phyloP scores from a whole-genome alignment of 495 filamentous ascomycete genomes.

The Terfezia boudieri region DNA sequence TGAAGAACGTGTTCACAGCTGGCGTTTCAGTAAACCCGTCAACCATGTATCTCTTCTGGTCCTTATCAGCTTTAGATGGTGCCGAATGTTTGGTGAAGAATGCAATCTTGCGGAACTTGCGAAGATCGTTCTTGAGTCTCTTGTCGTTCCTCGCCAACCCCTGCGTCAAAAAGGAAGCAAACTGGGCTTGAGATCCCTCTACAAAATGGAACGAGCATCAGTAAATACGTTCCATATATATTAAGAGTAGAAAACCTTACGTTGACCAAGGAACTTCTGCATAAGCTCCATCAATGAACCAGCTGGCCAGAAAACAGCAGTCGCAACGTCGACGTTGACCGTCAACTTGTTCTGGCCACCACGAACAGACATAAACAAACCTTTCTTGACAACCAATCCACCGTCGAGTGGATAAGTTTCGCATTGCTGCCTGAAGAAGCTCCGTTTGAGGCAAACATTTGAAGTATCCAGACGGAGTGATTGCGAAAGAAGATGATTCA shows the following conservation, averaged over 20 bases:
- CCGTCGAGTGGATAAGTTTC: conserved; percentile 25
- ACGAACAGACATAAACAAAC: conserved; percentile 61
- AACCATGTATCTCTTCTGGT: conserved; percentile 35
- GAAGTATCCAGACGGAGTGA: conserved; percentile 26
- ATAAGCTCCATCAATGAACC: conserved; percentile 19
- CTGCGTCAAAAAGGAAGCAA: conserved; percentile 1
- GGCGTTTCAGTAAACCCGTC: conserved; percentile 33
- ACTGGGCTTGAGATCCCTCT: too few relatives aligned
- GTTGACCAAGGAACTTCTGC: background rate
- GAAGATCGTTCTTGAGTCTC: conserved; percentile 23
- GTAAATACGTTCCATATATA: background rate
- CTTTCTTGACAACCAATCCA: conserved; percentile 59
- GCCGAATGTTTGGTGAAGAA: conserved; percentile 43
- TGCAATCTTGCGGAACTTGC: conserved; percentile 37
- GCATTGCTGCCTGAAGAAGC: conserved; percentile 37
- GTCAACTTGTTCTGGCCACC: conserved; percentile 30
- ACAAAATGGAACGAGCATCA: background rate
- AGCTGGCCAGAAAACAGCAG: conserved; percentile 48
- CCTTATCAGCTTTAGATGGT: conserved; percentile 1
- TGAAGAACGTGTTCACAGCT: conserved; percentile 36
- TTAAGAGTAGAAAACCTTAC: background rate
- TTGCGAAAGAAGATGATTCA: conserved; percentile 75
- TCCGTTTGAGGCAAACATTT: conserved; percentile 44
- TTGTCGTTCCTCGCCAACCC: conserved; percentile 4
- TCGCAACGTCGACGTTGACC: conserved; percentile 66